Evolutionary conservation across 495 filamentous ascomycete species (phyloP), one percentile per base, ranked within the genome.

Genomic region (Oidiodendron maius): DNA sequence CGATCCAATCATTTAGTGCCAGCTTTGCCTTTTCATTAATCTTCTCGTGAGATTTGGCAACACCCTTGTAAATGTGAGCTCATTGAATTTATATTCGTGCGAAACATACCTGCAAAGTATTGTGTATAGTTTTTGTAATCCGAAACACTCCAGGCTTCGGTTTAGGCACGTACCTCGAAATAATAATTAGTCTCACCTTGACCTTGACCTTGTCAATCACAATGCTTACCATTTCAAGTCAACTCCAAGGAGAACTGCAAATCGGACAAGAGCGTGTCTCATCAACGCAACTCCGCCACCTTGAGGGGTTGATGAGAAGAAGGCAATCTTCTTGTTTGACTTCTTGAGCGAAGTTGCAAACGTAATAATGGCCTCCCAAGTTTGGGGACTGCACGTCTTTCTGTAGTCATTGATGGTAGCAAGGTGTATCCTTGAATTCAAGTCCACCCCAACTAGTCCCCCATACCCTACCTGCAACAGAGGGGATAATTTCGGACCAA

Each of bases 91-190:
- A n/a, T n/a, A n/a, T n/a, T n/a, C n/a, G n/a, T n/a, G n/a, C n/a
- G n/a, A n/a, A n/a, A n/a, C n/a, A n/a, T n/a, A n/a, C n/a, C n/a
- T 95, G 89, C 2, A 95, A 80, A 57, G 93, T 93, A 61, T 95
- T 95, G 74, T 95, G 89, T 55, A 89, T 86, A 40, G 82, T 90
- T 66, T 95, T 95, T 46, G 89, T 95, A 50, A 89, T 83, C 26
- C 86, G 78, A 64, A 94, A 95, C 13, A 91, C 84, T 15, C 83
- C 86, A 0, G 88, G 87, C 26, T 83, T 82, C 15, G 89, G 89
- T 59, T 89, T 90, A 4, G 89, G 89, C 2, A 94, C 89, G 56
- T 78, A 82, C 76, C 75, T 81, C 44, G 23, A 43, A 28, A 17
- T 26, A 17, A 32, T n/a, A 44, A n/a, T 49, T 30, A 17, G 39